phyloP scores from a whole-genome alignment of 1,284 basidiomycete species.

The Malassezia restricta region DNA sequence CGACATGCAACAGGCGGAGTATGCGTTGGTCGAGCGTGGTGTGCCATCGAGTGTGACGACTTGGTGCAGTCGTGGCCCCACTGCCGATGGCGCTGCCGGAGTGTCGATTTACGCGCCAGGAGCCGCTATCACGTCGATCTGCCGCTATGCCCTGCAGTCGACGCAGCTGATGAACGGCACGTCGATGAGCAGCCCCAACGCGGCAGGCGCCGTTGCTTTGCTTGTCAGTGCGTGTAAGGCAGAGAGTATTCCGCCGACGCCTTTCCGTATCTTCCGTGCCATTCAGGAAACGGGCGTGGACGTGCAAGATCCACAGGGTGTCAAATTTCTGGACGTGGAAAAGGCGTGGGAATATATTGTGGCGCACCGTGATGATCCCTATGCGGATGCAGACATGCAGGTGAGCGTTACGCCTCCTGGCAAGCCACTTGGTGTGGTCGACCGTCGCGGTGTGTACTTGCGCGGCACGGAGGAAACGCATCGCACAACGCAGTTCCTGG shows the following conservation, averaged over 20 bases:
- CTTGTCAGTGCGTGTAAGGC: constrained; percentile 44
- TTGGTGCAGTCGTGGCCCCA: constrained; percentile 46
- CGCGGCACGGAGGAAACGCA: constrained; percentile 39
- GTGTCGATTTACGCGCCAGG: constrained; percentile 46
- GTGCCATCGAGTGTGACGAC: constrained; percentile 44
- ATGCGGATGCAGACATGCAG: constrained; percentile 41
- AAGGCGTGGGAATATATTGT: constrained; percentile 44
- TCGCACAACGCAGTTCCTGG: constrained; percentile 32
- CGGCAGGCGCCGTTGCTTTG: constrained; percentile 41
- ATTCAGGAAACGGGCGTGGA: constrained; percentile 42
- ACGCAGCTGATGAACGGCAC: constrained; percentile 47
- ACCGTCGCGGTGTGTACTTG: constrained; percentile 45
- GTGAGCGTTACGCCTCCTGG: constrained; percentile 40
- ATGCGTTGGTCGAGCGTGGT: constrained; percentile 42
- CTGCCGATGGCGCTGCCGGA: constrained; percentile 39
- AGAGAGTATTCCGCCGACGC: constrained; percentile 39
- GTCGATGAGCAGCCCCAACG: constrained; percentile 45
- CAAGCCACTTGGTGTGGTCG: constrained; percentile 25
- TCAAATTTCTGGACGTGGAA: constrained; percentile 45
- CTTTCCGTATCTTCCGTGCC: constrained; percentile 43
- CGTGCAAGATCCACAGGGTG: constrained; percentile 41
- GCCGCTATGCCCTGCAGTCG: constrained; percentile 43
- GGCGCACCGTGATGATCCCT: constrained; percentile 33
- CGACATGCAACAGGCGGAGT: constrained; percentile 46
- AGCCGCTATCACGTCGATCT: constrained; percentile 46